Evolutionary conservation across 345 rosid genomes (phyloP).

Genomic region (Firmiana major): DNA sequence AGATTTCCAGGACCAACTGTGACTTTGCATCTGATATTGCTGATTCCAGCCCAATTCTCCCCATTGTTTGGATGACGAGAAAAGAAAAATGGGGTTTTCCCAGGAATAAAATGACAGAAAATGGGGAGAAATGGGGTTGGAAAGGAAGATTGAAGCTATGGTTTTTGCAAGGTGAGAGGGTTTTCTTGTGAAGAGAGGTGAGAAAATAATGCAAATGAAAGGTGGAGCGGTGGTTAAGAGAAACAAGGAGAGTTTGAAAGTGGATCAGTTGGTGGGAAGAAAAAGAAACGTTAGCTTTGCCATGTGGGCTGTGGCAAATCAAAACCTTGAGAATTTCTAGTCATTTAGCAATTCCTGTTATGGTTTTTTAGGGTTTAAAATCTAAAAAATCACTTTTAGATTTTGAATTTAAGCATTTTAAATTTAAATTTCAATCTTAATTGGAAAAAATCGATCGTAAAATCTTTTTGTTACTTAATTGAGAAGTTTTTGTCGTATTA

Average conservation of each 20-base stretch:
- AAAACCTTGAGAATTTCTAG: not conserved
- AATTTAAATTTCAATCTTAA: no score
- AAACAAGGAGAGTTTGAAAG: slow-evolving; percentile 51
- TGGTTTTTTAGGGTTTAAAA: not conserved
- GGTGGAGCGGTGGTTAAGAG: slow-evolving; percentile 70
- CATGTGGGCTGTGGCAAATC: slow-evolving; percentile 6
- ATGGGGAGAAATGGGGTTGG: not conserved
- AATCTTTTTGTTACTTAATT: no score
- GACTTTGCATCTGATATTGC: slow-evolving; percentile 33
- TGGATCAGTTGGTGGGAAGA: slow-evolving; percentile 51
- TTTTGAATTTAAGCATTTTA: not conserved
- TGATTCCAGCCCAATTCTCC: slow-evolving; percentile 41
- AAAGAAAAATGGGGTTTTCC: not conserved
- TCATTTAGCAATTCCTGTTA: not conserved
- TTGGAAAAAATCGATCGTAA: no score
- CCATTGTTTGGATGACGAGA: slow-evolving; percentile 23
- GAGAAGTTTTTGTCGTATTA: no score
- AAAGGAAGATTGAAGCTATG: not conserved
- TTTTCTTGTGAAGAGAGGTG: no score
- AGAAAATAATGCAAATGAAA: not conserved
- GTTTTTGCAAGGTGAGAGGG: not conserved
- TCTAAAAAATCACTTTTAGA: not conserved
- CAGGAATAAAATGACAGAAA: not conserved
- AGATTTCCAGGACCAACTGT: slow-evolving; percentile 55
- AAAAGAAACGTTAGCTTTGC: not conserved